Percentiles rank a stretch among this genome's conserved stretches.
Conservation (phyloP, 129 eudicot genomes). For the Flaveria sonorensis region DNA sequence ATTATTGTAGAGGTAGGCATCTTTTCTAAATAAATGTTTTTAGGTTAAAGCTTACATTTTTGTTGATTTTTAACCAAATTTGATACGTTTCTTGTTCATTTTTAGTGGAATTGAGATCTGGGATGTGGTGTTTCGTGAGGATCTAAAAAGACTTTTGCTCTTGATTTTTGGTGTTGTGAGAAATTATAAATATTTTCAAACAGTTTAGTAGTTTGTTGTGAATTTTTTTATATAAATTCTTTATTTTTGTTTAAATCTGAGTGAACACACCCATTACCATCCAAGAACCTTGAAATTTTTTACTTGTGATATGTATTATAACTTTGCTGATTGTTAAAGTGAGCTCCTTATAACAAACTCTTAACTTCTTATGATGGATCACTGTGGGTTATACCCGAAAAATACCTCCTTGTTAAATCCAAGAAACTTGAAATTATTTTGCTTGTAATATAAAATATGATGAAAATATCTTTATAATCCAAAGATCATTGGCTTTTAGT, state of each 20-base stretch:
- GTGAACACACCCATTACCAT: neutral
- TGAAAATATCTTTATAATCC: constrained; percentile 1
- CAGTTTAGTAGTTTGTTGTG: constrained; percentile 3
- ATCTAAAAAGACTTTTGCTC: constrained; percentile 2
- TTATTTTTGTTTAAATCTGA: constrained; percentile 14
- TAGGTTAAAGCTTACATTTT: constrained; percentile 13
- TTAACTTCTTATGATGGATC: constrained; percentile 23
- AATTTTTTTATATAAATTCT: neutral
- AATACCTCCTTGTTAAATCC: neutral
- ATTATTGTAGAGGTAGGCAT: constrained; percentile 12
- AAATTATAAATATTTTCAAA: constrained; percentile 7
- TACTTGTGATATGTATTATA: neutral
- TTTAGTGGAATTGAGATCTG: constrained; percentile 21
- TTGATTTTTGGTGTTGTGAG: constrained; percentile 13
- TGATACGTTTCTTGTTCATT: constrained; percentile 6
- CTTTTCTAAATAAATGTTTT: neutral
- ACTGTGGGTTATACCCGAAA: neutral
- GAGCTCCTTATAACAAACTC: neutral
- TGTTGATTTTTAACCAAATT: constrained; percentile 17
- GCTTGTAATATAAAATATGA: constrained; percentile 14
- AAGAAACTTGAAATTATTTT: constrained; percentile 23
- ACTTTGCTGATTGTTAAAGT: neutral
- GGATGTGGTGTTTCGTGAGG: constrained; percentile 22
- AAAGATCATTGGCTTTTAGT: constrained; percentile 23
- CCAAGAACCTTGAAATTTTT: neutral